phyloP scores from a whole-genome alignment of 2,329 filamentous ascomycete genomes.

The Fusarium austroafricanum region DNA sequence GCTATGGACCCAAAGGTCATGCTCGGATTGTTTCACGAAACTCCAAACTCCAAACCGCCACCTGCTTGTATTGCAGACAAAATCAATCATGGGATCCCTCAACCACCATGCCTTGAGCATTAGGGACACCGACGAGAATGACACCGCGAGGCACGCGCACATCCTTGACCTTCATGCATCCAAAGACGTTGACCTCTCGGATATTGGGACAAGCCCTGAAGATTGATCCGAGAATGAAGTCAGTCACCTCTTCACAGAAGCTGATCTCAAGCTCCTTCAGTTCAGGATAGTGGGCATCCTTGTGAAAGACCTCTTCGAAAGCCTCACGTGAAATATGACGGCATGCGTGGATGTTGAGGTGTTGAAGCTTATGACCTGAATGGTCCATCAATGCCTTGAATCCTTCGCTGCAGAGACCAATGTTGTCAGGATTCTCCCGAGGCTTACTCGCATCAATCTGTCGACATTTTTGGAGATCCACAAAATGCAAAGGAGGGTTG shows the following conservation, averaged over 20 bases:
- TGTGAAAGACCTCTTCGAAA: constrained; percentile 79
- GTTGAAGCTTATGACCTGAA: constrained; percentile 73
- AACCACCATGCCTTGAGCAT: constrained; percentile 69
- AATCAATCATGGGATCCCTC: constrained; percentile 54
- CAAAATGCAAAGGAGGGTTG: constrained; percentile 75
- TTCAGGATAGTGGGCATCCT: constrained; percentile 70
- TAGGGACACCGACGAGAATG: constrained; percentile 68
- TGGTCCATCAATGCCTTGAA: constrained; percentile 88
- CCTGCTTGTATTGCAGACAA: not conserved
- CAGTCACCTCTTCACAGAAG: constrained; percentile 77
- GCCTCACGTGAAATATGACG: constrained; percentile 80
- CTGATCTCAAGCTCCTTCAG: constrained; percentile 80
- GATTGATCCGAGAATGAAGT: constrained; percentile 71
- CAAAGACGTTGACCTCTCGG: constrained; percentile 70
- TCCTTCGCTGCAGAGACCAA: constrained; percentile 80
- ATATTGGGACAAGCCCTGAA: constrained; percentile 73
- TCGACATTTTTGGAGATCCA: constrained; percentile 83
- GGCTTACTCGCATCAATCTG: constrained; percentile 79
- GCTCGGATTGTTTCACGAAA: not conserved
- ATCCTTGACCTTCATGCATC: constrained; percentile 71
- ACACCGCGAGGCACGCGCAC: constrained; percentile 65
- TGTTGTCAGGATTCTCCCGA: constrained; percentile 69
- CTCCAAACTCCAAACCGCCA: constrained; percentile 14
- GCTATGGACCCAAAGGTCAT: not conserved
- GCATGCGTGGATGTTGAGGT: constrained; percentile 84